Percentiles rank a stretch among this genome's conserved stretches.
phyloP scores from a whole-genome alignment of 2,329 filamentous ascomycete species.

The Ophiostoma fasciatum region DNA sequence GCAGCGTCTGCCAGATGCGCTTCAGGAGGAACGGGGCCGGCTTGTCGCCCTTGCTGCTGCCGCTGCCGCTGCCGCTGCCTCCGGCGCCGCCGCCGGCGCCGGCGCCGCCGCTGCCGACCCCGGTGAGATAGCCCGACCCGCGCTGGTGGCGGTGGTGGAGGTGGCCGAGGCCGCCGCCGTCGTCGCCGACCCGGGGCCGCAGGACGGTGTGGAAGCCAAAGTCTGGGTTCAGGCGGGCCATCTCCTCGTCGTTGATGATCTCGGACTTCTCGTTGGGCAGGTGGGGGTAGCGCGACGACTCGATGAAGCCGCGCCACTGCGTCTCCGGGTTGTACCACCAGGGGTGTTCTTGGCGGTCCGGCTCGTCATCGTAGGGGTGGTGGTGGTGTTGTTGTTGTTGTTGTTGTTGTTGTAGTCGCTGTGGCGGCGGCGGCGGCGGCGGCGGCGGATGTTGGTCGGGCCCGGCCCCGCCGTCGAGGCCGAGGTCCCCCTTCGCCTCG shows the following conservation, averaged over 20 bases:
- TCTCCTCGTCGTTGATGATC: conserved; percentile 29
- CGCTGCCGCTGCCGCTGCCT: neutral
- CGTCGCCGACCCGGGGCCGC: conserved; percentile 17
- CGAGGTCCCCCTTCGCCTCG: neutral
- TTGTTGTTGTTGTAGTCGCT: too few species aligned
- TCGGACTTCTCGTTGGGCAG: conserved; percentile 31
- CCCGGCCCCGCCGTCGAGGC: neutral
- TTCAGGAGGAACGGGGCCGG: conserved; percentile 23
- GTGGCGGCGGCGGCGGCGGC: too few species aligned
- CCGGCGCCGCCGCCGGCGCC: neutral
- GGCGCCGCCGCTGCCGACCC: too few species aligned
- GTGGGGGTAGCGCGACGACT: conserved; percentile 37
- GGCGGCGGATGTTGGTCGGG: too few species aligned
- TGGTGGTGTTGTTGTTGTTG: too few species aligned
- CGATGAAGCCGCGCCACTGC: conserved; percentile 38
- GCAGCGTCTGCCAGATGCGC: conserved; percentile 50
- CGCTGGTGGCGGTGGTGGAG: conserved; percentile 1
- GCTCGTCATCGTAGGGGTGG: too few species aligned
- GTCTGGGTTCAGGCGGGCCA: conserved; percentile 28
- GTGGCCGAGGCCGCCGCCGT: conserved; percentile 22
- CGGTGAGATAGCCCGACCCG: neutral
- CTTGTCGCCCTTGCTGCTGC: conserved; percentile 6
- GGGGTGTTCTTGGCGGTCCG: neutral
- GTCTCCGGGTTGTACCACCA: conserved; percentile 20
- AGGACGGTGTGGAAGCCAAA: conserved; percentile 25